Conservation (phyloP, 257 asterid genomes). For the Coffea eugenioides region DNA sequence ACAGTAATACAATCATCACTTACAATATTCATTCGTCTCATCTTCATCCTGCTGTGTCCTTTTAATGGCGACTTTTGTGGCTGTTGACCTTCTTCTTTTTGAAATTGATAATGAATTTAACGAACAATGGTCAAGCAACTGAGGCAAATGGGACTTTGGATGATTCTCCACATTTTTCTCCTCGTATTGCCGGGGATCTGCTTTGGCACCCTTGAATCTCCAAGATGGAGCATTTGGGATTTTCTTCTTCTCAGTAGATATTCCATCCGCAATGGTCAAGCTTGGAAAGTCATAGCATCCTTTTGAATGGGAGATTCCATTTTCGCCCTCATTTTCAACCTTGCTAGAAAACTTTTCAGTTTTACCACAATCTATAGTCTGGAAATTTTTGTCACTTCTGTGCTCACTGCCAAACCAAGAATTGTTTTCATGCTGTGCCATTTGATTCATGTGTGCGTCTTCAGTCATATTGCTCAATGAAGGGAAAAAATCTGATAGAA, state of each 20-base stretch:
- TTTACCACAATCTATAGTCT: neutral
- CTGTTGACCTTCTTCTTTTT: constrained; percentile 27
- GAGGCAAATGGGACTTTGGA: constrained; percentile 10
- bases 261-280: constrained; percentile 21
- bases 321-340: constrained; percentile 11
- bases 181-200: neutral
- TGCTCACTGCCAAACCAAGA: constrained; percentile 11
- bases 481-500: constrained; percentile 42
- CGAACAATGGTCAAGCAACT: constrained; percentile 17
- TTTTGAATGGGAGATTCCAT: constrained; percentile 7
- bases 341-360: constrained; percentile 12
- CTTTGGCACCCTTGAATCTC: constrained; percentile 13
- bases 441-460: constrained; percentile 19
- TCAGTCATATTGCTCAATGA: constrained; percentile 25
- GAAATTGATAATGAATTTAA: constrained; percentile 23
- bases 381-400: constrained; percentile 9
- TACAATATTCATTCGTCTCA: constrained; percentile 33
- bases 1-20: constrained; percentile 14
- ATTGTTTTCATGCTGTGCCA: constrained; percentile 20
- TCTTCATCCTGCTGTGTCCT: constrained; percentile 28
- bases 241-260: constrained; percentile 11
- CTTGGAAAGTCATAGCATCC: neutral
- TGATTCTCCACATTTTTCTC: constrained; percentile 14
- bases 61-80: constrained; percentile 25
- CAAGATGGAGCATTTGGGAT: neutral